These are phyloP conservation scores for Taphrina communis DNA, from an alignment of 1,139 yeast genomes.

Conservation along the genomic window DNA sequence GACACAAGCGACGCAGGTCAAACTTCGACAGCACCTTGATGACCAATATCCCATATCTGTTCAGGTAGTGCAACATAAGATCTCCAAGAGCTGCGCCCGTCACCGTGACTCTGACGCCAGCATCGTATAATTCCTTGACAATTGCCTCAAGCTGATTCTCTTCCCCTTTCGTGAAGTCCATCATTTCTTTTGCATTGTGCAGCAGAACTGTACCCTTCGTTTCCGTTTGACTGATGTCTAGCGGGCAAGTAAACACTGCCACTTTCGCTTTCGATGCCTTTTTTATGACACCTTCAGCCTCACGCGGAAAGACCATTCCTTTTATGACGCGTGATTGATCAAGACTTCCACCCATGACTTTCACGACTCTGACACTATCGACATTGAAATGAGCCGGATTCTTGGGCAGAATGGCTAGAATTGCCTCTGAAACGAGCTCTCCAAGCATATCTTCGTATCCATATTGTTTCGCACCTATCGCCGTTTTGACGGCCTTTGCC, in stretches of 20 bases:
- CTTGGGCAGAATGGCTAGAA: conserved; percentile 75
- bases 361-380: conserved; percentile 91
- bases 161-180: conserved; percentile 94
- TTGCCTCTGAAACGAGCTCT: conserved; percentile 83
- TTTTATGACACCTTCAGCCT: conserved; percentile 89
- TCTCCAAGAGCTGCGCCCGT: conserved; percentile 96
- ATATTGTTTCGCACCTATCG: conserved; percentile 90
- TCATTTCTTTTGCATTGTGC: conserved; percentile 96
- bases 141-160: conserved; percentile 87
- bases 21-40: conserved; percentile 91
- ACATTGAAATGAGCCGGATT: conserved; percentile 73
- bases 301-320: conserved; percentile 98
- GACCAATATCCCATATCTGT: conserved; percentile 82
- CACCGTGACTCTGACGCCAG: conserved; percentile 84
- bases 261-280: conserved; percentile 75
- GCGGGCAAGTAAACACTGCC: conserved; percentile 90
- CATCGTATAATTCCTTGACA: conserved; percentile 79
- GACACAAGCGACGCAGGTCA: conserved; percentile 88
- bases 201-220: conserved; percentile 95
- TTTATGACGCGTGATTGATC: conserved; percentile 77
- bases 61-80: conserved; percentile 87
- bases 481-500: conserved; percentile 78
- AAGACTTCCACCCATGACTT: conserved; percentile 90
- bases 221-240: conserved; percentile 92
- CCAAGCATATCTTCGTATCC: conserved; percentile 83